Evolutionary conservation across 2,329 filamentous ascomycete genomes (phyloP), one percentile per base, ranked within the genome.

Genomic region (Colletotrichum sansevieriae): DNA sequence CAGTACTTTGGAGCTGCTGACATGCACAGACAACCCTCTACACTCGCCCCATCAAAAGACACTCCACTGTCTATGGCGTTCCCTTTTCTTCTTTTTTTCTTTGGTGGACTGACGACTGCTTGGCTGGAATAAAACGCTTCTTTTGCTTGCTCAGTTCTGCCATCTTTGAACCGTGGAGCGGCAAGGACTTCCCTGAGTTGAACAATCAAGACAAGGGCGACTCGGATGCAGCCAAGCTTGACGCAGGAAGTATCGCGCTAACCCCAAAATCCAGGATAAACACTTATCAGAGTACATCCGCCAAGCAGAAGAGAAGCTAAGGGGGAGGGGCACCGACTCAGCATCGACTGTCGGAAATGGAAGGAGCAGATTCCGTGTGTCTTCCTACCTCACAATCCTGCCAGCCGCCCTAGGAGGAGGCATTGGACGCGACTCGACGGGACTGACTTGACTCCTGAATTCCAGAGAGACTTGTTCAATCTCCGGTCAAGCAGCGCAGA

Each of bases 251-350:
- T 70, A 58, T 2, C 46, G 3, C 20, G n/a, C 52, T 63, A 70
- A 57, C 56, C 25, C 12, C 8, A 6, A 6, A 12, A 4, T 7
- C 12, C 1, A 2, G 67, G 67, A 15, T 68, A 70, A 70, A 68
- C 25, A 15, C 46, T 70, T 41, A 68, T 3, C 66, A 69, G 66
- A 66, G 66, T 65, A 65, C 20, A 54, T 4, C 0, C 35, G 18
- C 25, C 44, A 29, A 51, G 43, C 52, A 39, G 39, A 41, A 43
- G 37, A 39, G 39, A 41, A 43, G 37, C 33, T 33, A 51, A 63
- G 64, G 51, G 64, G 56, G 60, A 64, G 65, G 65, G 65, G 65
- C 64, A 63, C 2, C 35, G 51, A 12, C 25, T n/a, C 15, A 49
- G 52, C 47, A 20, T 39, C 61, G 18, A 18, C 18, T 18, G 18